phyloP scores from a whole-genome alignment of 176 grass and related monocot species.

The Puya raimondii region DNA sequence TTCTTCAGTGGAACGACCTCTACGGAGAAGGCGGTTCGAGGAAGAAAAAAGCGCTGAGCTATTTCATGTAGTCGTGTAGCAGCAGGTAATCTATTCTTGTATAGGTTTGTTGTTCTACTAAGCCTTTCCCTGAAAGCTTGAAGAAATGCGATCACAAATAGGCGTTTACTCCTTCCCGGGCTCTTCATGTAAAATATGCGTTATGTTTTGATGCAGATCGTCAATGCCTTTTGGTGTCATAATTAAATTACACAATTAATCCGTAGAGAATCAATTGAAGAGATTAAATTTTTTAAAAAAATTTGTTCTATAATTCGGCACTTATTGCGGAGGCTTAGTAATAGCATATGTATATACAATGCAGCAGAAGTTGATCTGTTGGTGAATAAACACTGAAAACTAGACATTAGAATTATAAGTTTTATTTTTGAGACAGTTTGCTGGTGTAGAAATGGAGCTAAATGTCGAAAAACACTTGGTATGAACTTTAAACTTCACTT shows the following conservation, averaged over 20 bases:
- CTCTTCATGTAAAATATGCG: not conserved
- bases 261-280: not conserved
- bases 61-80: conserved; percentile 68
- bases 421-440: too few relatives aligned
- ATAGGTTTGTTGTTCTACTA: conserved; percentile 13
- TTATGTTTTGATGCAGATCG: not conserved
- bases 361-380: not conserved
- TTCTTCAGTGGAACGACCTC: conserved; percentile 81
- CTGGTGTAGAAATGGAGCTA: too few relatives aligned
- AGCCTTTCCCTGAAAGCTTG: not conserved
- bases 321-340: not conserved
- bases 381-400: too few relatives aligned
- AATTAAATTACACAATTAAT: not conserved
- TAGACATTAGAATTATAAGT: too few relatives aligned
- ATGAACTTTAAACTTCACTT: too few relatives aligned
- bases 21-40: conserved; percentile 95
- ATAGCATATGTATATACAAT: not conserved
- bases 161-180: not conserved
- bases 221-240: not conserved
- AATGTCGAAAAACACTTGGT: too few relatives aligned
- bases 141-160: not conserved
- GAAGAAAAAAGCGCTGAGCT: conserved; percentile 91
- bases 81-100: not conserved
- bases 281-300: too few relatives aligned
- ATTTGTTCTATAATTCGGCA: conserved; percentile 1